Percentiles rank a stretch among this genome's conserved stretches.
Conservation (phyloP, 2,329 filamentous ascomycete species). For the Ophiostoma pallidulum region DNA sequence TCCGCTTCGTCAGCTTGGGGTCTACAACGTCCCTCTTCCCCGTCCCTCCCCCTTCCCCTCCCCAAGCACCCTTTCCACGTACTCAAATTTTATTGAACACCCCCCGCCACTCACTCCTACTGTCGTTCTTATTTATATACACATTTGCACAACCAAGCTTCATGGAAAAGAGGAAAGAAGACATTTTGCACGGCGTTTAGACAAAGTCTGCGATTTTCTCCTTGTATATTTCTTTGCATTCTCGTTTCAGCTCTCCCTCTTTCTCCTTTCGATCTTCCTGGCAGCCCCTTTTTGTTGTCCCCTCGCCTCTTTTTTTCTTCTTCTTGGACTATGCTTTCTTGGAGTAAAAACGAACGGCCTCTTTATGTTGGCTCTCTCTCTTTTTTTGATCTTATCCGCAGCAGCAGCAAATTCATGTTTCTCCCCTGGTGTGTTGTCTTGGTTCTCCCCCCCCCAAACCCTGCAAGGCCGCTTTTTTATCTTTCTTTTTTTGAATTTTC, state of each 20-base stretch:
- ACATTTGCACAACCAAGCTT: neutral
- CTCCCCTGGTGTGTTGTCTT: too few species aligned
- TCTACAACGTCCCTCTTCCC: neutral
- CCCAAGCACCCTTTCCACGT: slow-evolving; percentile 5
- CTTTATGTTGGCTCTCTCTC: neutral
- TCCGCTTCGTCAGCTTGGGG: neutral
- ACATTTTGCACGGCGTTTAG: slow-evolving; percentile 1
- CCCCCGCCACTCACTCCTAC: slow-evolving; percentile 13
- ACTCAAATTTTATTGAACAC: slow-evolving; percentile 11
- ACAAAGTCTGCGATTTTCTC: too few species aligned
- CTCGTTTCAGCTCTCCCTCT: neutral
- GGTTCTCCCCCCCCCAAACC: too few species aligned
- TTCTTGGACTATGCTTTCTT: neutral
- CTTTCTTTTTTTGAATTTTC: too few species aligned
- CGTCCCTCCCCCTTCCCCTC: too few species aligned
- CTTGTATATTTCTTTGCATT: slow-evolving; percentile 2
- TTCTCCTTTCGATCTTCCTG: neutral
- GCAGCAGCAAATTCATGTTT: too few species aligned
- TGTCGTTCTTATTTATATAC: slow-evolving; percentile 2
- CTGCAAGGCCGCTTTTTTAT: too few species aligned
- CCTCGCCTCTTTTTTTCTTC: neutral
- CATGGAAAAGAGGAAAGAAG: slow-evolving; percentile 1
- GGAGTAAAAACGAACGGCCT: slow-evolving; percentile 3
- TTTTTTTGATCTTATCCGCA: too few species aligned
- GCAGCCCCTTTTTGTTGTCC: neutral